Percentiles rank a stretch among this genome's conserved stretches.
phyloP scores from a whole-genome alignment of 805 yeast species.

The Myxozyma nipponensis region DNA sequence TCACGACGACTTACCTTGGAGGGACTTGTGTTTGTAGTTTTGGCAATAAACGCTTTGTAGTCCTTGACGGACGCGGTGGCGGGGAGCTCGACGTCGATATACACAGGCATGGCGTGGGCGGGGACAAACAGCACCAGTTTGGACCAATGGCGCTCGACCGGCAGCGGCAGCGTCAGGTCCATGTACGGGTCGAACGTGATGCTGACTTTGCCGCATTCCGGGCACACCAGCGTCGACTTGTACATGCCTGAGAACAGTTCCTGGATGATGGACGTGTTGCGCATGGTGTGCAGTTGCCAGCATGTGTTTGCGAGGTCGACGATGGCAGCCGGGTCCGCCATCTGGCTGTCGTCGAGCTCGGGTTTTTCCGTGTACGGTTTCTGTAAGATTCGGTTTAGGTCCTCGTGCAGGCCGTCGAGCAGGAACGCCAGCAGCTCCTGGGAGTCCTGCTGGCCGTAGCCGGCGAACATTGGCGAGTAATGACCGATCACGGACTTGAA shows the following conservation, averaged over 20 bases:
- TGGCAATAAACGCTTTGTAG: conserved; percentile 57
- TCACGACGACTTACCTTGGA: conserved; percentile 25
- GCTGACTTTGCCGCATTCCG: conserved; percentile 71
- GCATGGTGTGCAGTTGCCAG: conserved; percentile 71
- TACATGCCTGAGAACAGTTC: conserved; percentile 90
- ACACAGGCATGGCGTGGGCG: conserved; percentile 47
- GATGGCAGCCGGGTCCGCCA: conserved; percentile 48
- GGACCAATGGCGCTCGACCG: conserved; percentile 69
- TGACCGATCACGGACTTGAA: conserved; percentile 78
- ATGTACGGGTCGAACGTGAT: conserved; percentile 92
- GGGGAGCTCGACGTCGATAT: conserved; percentile 67
- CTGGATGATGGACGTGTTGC: conserved; percentile 80
- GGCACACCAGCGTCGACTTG: conserved; percentile 85
- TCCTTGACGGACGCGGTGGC: conserved; percentile 62
- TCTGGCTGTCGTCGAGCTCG: conserved; percentile 60
- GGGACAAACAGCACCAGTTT: conserved; percentile 61
- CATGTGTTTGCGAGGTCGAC: conserved; percentile 64
- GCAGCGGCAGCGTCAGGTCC: conserved; percentile 85
- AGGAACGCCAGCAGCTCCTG: conserved; percentile 88
- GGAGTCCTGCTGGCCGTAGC: conserved; percentile 85
- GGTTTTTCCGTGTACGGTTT: conserved; percentile 92
- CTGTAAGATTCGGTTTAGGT: conserved; percentile 71
- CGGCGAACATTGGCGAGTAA: conserved; percentile 72
- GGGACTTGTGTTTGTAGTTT: conserved; percentile 40
- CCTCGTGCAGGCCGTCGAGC: conserved; percentile 88